Evolutionary conservation across 2,329 filamentous ascomycete species (phyloP), one percentile per base, ranked within the genome.

Genomic region (Arthrobotrys entomopaga): DNA sequence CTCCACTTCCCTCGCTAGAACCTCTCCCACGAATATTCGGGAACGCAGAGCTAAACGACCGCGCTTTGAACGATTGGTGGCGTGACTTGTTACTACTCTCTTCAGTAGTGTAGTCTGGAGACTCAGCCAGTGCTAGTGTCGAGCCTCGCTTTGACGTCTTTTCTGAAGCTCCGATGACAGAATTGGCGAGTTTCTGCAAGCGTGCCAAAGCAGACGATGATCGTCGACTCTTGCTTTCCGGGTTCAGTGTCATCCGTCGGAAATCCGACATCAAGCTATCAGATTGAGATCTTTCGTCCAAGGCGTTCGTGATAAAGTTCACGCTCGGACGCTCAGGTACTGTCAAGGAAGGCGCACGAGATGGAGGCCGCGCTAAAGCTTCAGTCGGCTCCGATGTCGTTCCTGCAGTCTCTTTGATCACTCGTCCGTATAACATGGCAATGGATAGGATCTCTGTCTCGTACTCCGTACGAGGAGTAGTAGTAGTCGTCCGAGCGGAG

Each of bases 331-430:
- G 69, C 29, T 73, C 61, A 13, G 69, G 61, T 46, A 73, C 40
- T n/a, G 69, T 73, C 56, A 73, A 22, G n/a, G 69, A 73, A 52
- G 69, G 69, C 19, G 69, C 69, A n/a, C 69, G 61, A 43, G 60
- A 73, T 11, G 16, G 38, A 26, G 49, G 42, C 20, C 50, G 56
- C 19, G 22, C 40, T 13, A 38, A 38, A 22, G 29, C 20, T 10
- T 57, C 40, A 50, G 19, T n/a, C n/a, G n/a, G n/a, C 19, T 65
- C 60, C n/a, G 48, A 65, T 19, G 49, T 49, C 8, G 69, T 29
- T 48, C 29, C 56, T 29, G 61, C 63, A 24, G 69, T 63, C 29
- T 66, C 69, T 24, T 66, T 38, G n/a, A 66, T 16, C 13, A 73
- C 56, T 34, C 61, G 48, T 13, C 61, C 61, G 16, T 66, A 66